phyloP scores from a whole-genome alignment of 352 stramenopile species.

The Phytophthora crassamura region DNA sequence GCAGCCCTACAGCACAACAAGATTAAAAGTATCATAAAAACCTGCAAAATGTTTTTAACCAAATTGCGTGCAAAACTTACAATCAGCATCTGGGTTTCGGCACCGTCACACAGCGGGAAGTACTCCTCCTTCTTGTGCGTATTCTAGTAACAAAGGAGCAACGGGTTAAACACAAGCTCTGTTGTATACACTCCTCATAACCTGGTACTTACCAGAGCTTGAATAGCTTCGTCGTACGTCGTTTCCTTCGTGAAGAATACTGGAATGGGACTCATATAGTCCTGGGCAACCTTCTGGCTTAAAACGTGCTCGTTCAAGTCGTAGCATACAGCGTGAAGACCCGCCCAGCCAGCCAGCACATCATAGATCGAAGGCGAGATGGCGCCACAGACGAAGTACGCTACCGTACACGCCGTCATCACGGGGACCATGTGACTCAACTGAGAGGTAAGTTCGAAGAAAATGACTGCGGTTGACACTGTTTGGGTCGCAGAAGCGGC shows the following conservation, averaged over 20 bases:
- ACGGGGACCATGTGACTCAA: constrained; percentile 88
- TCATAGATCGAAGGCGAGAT: constrained; percentile 90
- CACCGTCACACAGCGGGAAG: constrained; percentile 76
- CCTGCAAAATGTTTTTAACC: background rate
- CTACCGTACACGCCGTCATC: constrained; percentile 83
- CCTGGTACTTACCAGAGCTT: constrained; percentile 56
- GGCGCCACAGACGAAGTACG: constrained; percentile 82
- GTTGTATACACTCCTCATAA: too few relatives aligned
- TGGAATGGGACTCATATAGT: constrained; percentile 69
- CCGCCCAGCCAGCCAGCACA: constrained; percentile 79
- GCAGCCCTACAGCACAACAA: constrained; percentile 44
- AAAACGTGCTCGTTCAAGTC: constrained; percentile 84
- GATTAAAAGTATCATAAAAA: background rate
- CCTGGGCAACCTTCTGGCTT: constrained; percentile 71
- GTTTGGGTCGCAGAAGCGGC: constrained; percentile 91
- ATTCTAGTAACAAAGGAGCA: constrained; percentile 43
- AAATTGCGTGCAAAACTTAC: constrained; percentile 28
- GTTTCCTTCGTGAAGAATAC: constrained; percentile 77
- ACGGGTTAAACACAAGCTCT: constrained; percentile 8
- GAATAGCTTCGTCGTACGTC: constrained; percentile 76
- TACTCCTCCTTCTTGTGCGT: constrained; percentile 82
- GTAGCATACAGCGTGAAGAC: constrained; percentile 83
- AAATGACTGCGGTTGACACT: constrained; percentile 89
- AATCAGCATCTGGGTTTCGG: constrained; percentile 58
- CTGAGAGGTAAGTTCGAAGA: constrained; percentile 89